Evolutionary conservation across 148 eudicot species (phyloP), one percentile per base, ranked within the genome.

Genomic region (Silene latifolia): DNA sequence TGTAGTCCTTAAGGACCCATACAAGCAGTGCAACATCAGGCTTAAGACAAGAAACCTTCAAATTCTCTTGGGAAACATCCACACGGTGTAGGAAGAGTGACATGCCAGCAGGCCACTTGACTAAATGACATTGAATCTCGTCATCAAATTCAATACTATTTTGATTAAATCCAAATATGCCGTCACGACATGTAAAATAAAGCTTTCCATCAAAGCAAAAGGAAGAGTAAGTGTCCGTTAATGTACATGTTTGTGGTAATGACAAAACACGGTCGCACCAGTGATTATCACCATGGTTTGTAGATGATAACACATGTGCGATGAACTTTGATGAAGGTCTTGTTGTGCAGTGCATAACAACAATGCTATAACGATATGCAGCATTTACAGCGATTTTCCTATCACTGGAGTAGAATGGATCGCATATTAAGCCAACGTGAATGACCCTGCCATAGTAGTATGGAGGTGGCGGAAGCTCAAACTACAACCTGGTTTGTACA

Each of bases 121-220:
- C n/a, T n/a, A n/a, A n/a, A n/a, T n/a, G n/a, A n/a, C n/a, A n/a
- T n/a, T n/a, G n/a, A n/a, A n/a, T n/a, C n/a, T n/a, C n/a, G n/a
- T n/a, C n/a, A n/a, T n/a, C n/a, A n/a, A n/a, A n/a, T n/a, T n/a
- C n/a, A n/a, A 63, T 9, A 24, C 67, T 24, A 13, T 63, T 24
- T 24, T 57, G 61, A 17, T 57, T 3, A 19, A 57, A 57, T 19
- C 61, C 61, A 57, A 17, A 57, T 27, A 1, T 27, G n/a, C 61
- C 61, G 19, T 57, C 20, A 57, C 21, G 19, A 57, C 61, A 57
- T 4, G 8, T 57, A n/a, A 57, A 57, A 15, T 17, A 18, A 7
- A 68, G 56, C 29, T 68, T 68, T 4, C 56, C 56, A 11, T 68
- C 57, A 44, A 68, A 68, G 29, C 56, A 44, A 44, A 68, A 47